A percentile compares a stretch with the other conserved stretches of the same genome.
Conservation (phyloP, 164 flowering plant genomes). For the Santalum album region DNA sequence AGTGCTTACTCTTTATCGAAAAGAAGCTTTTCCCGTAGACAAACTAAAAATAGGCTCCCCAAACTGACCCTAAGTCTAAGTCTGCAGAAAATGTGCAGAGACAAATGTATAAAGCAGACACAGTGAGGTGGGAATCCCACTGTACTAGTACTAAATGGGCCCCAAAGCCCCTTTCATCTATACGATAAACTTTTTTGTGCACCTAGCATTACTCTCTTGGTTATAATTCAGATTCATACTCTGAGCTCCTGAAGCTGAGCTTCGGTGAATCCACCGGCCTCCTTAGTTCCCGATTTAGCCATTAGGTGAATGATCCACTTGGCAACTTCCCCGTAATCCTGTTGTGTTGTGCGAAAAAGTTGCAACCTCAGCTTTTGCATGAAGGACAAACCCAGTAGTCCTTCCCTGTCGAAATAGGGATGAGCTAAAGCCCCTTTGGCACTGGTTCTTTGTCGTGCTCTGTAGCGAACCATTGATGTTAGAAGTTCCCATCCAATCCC, state of each 20-base stretch:
- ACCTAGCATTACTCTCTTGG: too few species aligned
- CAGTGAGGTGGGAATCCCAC: too few species aligned
- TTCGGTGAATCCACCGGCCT: slow-evolving; percentile 93
- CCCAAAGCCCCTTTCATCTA: too few species aligned
- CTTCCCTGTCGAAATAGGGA: slow-evolving; percentile 87
- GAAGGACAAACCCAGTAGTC: slow-evolving; percentile 66
- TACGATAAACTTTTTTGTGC: too few species aligned
- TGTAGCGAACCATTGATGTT: slow-evolving; percentile 87
- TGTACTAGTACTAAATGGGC: too few species aligned
- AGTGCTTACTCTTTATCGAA: too few species aligned
- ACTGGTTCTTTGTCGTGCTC: slow-evolving; percentile 81
- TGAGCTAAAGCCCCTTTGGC: slow-evolving; percentile 91
- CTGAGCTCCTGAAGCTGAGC: slow-evolving; percentile 72
- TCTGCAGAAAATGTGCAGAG: too few species aligned
- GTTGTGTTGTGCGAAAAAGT: slow-evolving; percentile 73
- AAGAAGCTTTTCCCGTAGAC: too few species aligned
- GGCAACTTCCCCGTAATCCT: slow-evolving; percentile 80
- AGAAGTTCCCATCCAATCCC: slow-evolving; percentile 96
- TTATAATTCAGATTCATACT: slow-evolving; percentile 33
- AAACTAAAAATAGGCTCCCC: too few species aligned
- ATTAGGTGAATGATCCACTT: slow-evolving; percentile 68
- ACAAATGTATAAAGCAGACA: too few species aligned
- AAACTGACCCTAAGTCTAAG: too few species aligned
- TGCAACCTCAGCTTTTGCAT: slow-evolving; percentile 77
- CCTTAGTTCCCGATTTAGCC: slow-evolving; percentile 90